Conservation (phyloP, 2,329 filamentous ascomycete genomes). For the Penicillium olsonii region DNA sequence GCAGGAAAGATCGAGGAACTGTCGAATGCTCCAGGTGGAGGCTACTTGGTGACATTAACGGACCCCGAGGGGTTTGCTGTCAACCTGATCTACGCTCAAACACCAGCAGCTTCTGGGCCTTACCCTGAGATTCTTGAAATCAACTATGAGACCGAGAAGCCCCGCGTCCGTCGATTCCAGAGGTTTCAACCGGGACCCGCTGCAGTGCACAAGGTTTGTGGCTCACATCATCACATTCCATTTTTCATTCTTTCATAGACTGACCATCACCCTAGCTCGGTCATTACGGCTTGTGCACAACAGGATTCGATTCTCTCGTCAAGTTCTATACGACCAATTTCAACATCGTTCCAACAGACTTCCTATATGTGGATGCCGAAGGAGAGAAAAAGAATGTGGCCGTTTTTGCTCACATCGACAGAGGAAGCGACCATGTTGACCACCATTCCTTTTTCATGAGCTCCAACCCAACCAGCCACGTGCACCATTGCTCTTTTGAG, state of each 20-base stretch:
- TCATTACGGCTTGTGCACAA: slow-evolving; percentile 31
- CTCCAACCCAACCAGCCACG: slow-evolving; percentile 36
- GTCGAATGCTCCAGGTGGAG: slow-evolving; percentile 42
- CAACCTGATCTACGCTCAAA: slow-evolving; percentile 44
- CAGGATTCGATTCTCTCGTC: slow-evolving; percentile 27
- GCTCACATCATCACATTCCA: background rate
- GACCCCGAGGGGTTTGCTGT: slow-evolving; percentile 45
- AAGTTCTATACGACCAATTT: slow-evolving; percentile 33
- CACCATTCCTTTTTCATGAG: slow-evolving; percentile 57
- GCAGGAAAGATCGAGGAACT: slow-evolving; percentile 35
- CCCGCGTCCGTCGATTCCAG: slow-evolving; percentile 30
- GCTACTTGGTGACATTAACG: slow-evolving; percentile 36
- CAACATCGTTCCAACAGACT: slow-evolving; percentile 34
- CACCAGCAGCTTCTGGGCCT: slow-evolving; percentile 18
- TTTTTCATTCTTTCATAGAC: background rate
- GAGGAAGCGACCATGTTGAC: slow-evolving; percentile 49
- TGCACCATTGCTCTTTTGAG: slow-evolving; percentile 55
- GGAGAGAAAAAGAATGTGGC: slow-evolving; percentile 34
- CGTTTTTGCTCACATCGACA: slow-evolving; percentile 54
- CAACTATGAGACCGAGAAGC: slow-evolving; percentile 32
- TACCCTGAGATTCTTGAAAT: slow-evolving; percentile 24
- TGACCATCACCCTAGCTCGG: slow-evolving; percentile 22
- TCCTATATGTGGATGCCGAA: slow-evolving; percentile 27
- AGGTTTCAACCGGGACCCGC: slow-evolving; percentile 34
- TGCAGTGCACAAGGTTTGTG: slow-evolving; percentile 32